Evolutionary conservation across 2,329 filamentous ascomycete genomes (phyloP).

Genomic region (Stagonosporopsis chrysanthemi): DNA sequence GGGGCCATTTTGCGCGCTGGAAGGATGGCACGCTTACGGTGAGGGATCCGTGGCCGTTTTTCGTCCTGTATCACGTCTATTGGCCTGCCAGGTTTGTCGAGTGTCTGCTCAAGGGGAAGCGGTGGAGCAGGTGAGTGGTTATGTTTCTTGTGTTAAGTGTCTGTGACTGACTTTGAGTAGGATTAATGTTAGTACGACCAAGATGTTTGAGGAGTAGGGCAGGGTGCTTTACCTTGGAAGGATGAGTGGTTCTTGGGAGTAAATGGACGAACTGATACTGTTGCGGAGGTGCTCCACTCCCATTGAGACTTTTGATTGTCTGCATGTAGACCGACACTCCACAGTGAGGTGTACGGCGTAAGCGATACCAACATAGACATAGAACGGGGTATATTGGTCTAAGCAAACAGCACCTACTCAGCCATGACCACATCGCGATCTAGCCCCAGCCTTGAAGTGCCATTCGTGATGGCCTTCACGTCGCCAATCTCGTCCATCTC

Average conservation of each 20-base stretch:
- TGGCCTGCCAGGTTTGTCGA: conserved; percentile 62
- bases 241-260: background rate
- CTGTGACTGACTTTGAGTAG: conserved; percentile 39
- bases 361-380: conserved; percentile 5
- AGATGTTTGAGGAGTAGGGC: conserved; percentile 56
- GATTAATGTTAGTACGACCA: conserved; percentile 72
- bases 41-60: conserved; percentile 60
- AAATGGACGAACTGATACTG: background rate
- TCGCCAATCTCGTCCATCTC: conserved; percentile 81
- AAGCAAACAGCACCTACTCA: conserved; percentile 25
- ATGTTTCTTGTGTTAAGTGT: background rate
- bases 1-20: conserved; percentile 56
- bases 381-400: conserved; percentile 23
- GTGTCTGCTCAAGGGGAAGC: conserved; percentile 54
- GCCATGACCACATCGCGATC: conserved; percentile 44
- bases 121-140: conserved; percentile 60
- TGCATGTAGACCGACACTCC: background rate
- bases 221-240: background rate
- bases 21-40: conserved; percentile 59
- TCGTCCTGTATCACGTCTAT: conserved; percentile 61
- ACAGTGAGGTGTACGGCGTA: background rate
- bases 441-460: conserved; percentile 29
- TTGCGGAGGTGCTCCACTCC: background rate
- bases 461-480: conserved; percentile 37
- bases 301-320: background rate